Conservation (phyloP, 805 yeast species). For the Teunomyces cretensis region DNA sequence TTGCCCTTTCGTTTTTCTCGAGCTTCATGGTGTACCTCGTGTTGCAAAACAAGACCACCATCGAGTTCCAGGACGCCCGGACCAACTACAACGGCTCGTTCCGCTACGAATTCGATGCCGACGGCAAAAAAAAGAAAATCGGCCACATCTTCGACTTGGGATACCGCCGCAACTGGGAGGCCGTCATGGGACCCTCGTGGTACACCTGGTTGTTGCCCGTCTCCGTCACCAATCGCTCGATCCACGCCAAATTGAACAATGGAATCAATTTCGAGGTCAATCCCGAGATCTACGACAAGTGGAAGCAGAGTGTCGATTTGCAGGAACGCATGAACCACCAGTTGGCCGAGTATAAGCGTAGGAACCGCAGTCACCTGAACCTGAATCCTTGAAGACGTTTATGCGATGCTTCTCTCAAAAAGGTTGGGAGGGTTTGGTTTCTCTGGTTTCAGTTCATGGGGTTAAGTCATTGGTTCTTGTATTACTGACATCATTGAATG, state of each 20-base stretch:
- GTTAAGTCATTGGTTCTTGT: too few species aligned
- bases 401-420: too few species aligned
- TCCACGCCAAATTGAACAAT: constrained; percentile 21
- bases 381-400: too few species aligned
- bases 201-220: constrained; percentile 72
- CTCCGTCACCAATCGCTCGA: constrained; percentile 17
- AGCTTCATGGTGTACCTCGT: constrained; percentile 60
- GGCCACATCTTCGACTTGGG: constrained; percentile 85
- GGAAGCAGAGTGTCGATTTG: constrained; percentile 40
- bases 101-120: constrained; percentile 36
- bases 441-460: too few species aligned
- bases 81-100: constrained; percentile 38
- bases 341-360: constrained; percentile 18
- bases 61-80: constrained; percentile 65
- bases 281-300: constrained; percentile 39
- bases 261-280: constrained; percentile 57
- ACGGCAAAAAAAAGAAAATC: constrained; percentile 40
- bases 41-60: constrained; percentile 69
- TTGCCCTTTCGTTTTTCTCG: constrained; percentile 48
- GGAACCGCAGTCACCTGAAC: neutral
- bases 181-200: constrained; percentile 71
- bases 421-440: too few species aligned
- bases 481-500: too few species aligned
- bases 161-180: constrained; percentile 54
- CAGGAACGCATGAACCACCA: constrained; percentile 48